Evolutionary conservation across 768 basidiomycete species (phyloP).

Genomic region (Auriculariales sp.): DNA sequence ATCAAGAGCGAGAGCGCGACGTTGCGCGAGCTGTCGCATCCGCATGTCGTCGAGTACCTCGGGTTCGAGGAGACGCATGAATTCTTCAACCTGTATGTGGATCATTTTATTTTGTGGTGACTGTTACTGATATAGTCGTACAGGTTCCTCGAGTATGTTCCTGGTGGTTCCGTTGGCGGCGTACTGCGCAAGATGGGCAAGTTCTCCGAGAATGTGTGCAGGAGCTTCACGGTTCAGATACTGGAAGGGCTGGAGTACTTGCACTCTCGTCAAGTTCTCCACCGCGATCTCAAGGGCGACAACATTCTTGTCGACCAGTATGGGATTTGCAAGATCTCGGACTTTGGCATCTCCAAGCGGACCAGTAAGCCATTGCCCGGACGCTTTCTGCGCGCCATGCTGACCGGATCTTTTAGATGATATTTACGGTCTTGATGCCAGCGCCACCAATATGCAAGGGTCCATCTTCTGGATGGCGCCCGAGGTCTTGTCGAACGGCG

Average conservation of each 20-base stretch:
- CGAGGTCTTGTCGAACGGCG: constrained; percentile 77
- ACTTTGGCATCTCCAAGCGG: constrained; percentile 97
- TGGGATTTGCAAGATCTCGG: constrained; percentile 92
- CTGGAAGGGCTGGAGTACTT: constrained; percentile 84
- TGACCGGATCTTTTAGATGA: constrained; percentile 39
- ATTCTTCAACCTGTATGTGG: constrained; percentile 22
- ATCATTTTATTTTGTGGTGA: background rate
- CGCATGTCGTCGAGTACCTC: constrained; percentile 34
- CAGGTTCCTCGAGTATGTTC: constrained; percentile 97
- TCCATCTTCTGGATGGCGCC: constrained; percentile 99
- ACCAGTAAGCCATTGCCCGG: constrained; percentile 22
- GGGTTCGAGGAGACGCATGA: constrained; percentile 21
- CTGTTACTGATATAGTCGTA: constrained; percentile 4
- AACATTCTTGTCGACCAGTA: constrained; percentile 91
- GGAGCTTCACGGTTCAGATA: constrained; percentile 87
- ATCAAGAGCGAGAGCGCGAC: constrained; percentile 31
- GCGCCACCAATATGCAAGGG: constrained; percentile 89
- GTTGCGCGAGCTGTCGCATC: constrained; percentile 32
- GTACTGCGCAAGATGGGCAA: constrained; percentile 84
- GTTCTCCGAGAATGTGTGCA: constrained; percentile 84
- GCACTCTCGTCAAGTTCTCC: constrained; percentile 81
- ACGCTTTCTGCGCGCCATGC: background rate
- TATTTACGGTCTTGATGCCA: constrained; percentile 55
- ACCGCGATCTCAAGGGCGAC: constrained; percentile 94
- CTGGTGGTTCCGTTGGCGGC: constrained; percentile 88